Conservation (phyloP, 208 protist species). For the Crithidia acanthocephali region DNA sequence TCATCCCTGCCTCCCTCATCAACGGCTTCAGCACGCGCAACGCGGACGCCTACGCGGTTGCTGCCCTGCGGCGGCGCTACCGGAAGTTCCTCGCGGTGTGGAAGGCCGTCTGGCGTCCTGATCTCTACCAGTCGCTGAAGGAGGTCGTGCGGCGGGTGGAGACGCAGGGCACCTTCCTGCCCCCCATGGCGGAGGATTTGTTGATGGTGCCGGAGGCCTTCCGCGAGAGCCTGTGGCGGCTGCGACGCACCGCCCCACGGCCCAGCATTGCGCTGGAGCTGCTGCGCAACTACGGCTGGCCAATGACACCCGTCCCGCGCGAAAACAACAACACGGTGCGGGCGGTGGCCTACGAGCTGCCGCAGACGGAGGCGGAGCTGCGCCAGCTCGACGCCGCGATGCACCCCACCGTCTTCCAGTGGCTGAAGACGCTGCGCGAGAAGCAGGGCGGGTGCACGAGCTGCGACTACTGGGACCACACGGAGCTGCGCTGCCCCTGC, state of each 20-base stretch:
- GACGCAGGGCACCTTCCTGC: constrained; percentile 57
- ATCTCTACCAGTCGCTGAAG: constrained; percentile 71
- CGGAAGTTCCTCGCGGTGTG: constrained; percentile 51
- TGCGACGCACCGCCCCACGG: constrained; percentile 60
- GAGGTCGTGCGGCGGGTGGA: constrained; percentile 49
- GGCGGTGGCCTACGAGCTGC: constrained; percentile 39
- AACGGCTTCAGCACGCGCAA: constrained; percentile 34
- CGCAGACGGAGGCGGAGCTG: constrained; percentile 50
- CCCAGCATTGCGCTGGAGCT: constrained; percentile 72
- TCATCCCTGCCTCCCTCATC: constrained; percentile 63
- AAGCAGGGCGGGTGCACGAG: constrained; percentile 61
- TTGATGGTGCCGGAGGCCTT: constrained; percentile 70
- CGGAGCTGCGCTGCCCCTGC: constrained; percentile 71
- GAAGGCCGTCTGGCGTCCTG: constrained; percentile 68
- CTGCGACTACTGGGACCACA: constrained; percentile 86
- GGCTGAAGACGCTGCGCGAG: constrained; percentile 61
- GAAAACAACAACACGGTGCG: constrained; percentile 51
- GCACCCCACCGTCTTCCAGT: constrained; percentile 68
- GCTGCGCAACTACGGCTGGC: constrained; percentile 70
- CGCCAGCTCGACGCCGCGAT: constrained; percentile 63
- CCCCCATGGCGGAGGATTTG: constrained; percentile 37
- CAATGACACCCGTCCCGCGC: constrained; percentile 11
- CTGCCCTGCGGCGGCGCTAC: constrained; percentile 42
- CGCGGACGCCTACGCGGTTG: constrained; percentile 32
- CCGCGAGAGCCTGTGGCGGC: constrained; percentile 78